Evolutionary conservation across 306 rosid species (phyloP), one percentile per base, ranked within the genome.

Genomic region (Fragaria vesca): DNA sequence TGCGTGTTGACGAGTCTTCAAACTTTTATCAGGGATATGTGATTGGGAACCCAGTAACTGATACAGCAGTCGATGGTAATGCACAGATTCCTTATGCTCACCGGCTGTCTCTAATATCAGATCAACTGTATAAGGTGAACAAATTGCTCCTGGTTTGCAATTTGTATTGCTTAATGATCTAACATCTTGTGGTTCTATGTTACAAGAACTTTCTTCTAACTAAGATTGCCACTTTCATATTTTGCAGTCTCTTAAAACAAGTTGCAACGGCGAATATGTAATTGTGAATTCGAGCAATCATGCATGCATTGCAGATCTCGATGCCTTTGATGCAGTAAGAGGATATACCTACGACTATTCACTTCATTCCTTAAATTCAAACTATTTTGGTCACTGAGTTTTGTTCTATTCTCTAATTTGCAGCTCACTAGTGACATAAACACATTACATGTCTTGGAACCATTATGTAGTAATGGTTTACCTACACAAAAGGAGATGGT

Each of bases 11-110:
- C 38, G 7, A 30, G 61, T 38, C 17, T 0, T 65, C 42, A 3
- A 43, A 20, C 30, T 6, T 15, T 15, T 11, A 18, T 32, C 71
- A 78, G 81, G 81, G 81, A 1, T 78, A 78, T 78, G 51, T 78
- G 30, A 70, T 78, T 71, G 81, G 77, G 42, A 34, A 71, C 21
- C 81, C 81, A 13, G 76, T 70, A 38, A 78, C 81, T 32, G 81
- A 78, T 70, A 10, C 66, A 47, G 3, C 12, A 46, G 38, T 73
- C 6, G 81, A 78, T 30, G 16, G 4, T 54, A 78, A 78, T 58
- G 76, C 81, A 60, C 65, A 67, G 48, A 4, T 71, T 24, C 15
- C 71, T 60, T 32, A 30, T 30, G 72, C 77, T 5, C 72, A 70
- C 43, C 61, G 81, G 5, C 34, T 78, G 16, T n/a, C 81, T 46